Conservation (phyloP, 192 early-diverging fungal species). For the Podila epicladia region DNA sequence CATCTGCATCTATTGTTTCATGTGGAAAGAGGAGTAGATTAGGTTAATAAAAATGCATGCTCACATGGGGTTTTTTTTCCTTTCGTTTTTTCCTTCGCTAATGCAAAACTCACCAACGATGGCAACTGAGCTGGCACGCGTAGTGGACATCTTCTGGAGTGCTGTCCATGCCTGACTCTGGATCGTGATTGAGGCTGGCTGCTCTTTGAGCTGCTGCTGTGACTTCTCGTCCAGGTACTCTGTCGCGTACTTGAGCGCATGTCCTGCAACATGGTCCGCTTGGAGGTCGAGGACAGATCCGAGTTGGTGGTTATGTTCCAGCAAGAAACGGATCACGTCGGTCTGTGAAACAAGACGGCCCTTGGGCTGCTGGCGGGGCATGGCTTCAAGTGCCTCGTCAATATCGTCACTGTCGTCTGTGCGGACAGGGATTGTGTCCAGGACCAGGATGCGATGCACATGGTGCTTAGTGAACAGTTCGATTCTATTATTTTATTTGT, state of each 20-base stretch:
- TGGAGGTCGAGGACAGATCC: constrained; percentile 57
- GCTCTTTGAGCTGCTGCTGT: constrained; percentile 12
- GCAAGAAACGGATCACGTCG: constrained; percentile 60
- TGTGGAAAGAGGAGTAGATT: neutral
- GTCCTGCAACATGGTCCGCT: constrained; percentile 28
- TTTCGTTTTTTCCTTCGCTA: neutral
- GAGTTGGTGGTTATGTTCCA: constrained; percentile 60
- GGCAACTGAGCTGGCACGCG: constrained; percentile 66
- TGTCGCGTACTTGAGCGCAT: constrained; percentile 22
- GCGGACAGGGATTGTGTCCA: constrained; percentile 28
- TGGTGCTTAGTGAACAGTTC: constrained; percentile 50
- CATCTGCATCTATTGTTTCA: constrained; percentile 56
- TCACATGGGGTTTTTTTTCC: neutral
- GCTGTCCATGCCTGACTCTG: constrained; percentile 56
- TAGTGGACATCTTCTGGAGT: constrained; percentile 52
- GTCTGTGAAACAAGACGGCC: constrained; percentile 60
- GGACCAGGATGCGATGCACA: constrained; percentile 61
- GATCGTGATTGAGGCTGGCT: constrained; percentile 50
- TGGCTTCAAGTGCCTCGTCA: constrained; percentile 12
- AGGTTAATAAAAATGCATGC: neutral
- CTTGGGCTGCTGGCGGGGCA: constrained; percentile 32
- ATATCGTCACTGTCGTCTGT: constrained; percentile 19
- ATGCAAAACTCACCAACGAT: constrained; percentile 51
- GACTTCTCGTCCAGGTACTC: constrained; percentile 13
- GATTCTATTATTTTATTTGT: constrained; percentile 15